phyloP scores from a whole-genome alignment of 2,329 filamentous ascomycete species.

The Onygenales sp. region DNA sequence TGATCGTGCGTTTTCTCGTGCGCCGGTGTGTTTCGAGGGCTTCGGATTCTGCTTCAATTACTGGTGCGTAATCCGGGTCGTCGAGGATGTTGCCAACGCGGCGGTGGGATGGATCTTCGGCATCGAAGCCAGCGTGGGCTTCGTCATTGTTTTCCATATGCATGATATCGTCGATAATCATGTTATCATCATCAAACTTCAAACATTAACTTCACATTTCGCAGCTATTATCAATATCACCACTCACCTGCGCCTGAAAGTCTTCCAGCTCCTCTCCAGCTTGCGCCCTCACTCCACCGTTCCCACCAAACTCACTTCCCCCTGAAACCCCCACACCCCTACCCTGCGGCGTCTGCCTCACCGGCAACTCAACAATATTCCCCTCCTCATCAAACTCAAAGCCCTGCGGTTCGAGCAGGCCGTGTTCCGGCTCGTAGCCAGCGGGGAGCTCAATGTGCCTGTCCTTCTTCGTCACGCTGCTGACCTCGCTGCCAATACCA shows the following conservation, averaged over 20 bases:
- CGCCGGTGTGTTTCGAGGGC: conserved; percentile 17
- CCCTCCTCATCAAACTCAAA: conserved; percentile 56
- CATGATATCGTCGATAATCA: conserved; percentile 23
- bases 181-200: conserved; percentile 7
- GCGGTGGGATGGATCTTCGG: conserved; percentile 14
- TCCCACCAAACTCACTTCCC: conserved; percentile 27
- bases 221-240: conserved; percentile 2
- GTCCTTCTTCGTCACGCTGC: conserved; percentile 25
- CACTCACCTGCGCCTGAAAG: conserved; percentile 25
- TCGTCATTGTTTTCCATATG: conserved; percentile 7
- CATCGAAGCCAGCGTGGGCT: conserved; percentile 9
- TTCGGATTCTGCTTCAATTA: conserved; percentile 7
- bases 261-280: conserved; percentile 30
- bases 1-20: conserved; percentile 23
- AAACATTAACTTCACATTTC: conserved; percentile 9
- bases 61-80: conserved; percentile 14
- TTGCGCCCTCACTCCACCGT: conserved; percentile 32
- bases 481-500: conserved; percentile 32
- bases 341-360: conserved; percentile 5
- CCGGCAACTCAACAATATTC: conserved; percentile 42
- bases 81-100: too few relatives aligned
- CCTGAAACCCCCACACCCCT: conserved; percentile 12
- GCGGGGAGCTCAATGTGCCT: conserved; percentile 19
- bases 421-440: conserved; percentile 32
- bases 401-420: conserved; percentile 42